Evolutionary conservation across 2,329 filamentous ascomycete species (phyloP).

Genomic region (Claviceps arundinis): DNA sequence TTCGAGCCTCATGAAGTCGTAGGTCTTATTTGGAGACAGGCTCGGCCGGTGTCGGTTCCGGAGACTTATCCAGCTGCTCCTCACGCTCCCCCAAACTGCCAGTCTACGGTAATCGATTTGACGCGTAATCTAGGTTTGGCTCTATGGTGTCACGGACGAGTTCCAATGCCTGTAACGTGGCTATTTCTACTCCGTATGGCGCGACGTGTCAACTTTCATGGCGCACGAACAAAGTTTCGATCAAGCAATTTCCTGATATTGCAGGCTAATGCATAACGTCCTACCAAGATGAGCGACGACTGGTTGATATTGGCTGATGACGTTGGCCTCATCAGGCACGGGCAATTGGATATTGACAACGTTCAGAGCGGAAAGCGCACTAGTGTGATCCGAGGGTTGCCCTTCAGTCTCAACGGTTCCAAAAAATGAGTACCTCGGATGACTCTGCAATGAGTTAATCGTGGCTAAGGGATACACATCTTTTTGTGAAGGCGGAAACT

Average conservation of each 20-base stretch:
- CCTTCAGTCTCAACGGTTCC: no score
- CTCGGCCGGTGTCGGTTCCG: constrained; percentile 29
- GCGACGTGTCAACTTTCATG: constrained; percentile 53
- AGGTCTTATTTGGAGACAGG: not conserved
- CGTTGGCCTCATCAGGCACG: no score
- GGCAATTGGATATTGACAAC: no score
- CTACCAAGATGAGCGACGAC: constrained; percentile 12
- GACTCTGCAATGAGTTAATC: constrained; percentile 24
- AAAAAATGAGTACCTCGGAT: not conserved
- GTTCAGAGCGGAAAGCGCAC: no score
- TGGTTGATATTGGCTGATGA: no score
- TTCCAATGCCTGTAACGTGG: constrained; percentile 28
- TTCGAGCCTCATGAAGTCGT: constrained; percentile 52
- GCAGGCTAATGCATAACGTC: constrained; percentile 22
- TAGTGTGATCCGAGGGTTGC: no score
- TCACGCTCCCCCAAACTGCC: constrained; percentile 41
- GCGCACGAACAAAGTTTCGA: constrained; percentile 21
- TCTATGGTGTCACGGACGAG: constrained; percentile 44
- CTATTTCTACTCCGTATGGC: constrained; percentile 50
- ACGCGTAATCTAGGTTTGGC: constrained; percentile 30
- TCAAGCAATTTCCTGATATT: constrained; percentile 3
- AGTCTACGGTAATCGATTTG: constrained; percentile 36
- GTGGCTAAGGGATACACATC: constrained; percentile 48
- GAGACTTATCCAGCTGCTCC: constrained; percentile 19
- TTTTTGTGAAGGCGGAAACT: constrained; percentile 72